Conservation (phyloP, 345 rosid species). For the Anacardium occidentale region DNA sequence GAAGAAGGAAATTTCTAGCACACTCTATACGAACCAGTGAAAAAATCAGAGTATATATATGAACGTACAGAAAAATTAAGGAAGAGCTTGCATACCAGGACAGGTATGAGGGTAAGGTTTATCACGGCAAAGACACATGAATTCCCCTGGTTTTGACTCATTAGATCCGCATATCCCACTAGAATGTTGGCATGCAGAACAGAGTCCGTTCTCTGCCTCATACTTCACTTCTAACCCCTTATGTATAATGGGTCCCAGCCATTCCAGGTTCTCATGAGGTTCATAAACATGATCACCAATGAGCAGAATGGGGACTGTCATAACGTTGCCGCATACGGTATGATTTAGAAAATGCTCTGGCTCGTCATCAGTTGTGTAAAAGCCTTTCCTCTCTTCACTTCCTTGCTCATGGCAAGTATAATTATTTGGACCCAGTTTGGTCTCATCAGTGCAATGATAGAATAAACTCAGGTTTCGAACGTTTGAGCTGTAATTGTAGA, state of each 20-base stretch:
- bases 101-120: neutral
- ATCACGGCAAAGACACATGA: conserved; percentile 4
- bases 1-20: too few species aligned
- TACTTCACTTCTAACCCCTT: conserved; percentile 30
- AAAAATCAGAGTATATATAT: too few species aligned
- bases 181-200: conserved; percentile 30
- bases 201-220: accelerated
- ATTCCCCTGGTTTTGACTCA: neutral
- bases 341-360: neutral
- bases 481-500: neutral
- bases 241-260: neutral
- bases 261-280: neutral
- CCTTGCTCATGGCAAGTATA: neutral
- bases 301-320: conserved; percentile 13
- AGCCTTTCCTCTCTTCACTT: neutral
- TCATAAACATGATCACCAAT: neutral
- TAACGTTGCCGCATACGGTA: neutral
- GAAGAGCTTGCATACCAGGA: neutral
- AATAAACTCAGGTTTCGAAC: conserved; percentile 31
- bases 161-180: neutral
- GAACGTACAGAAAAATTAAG: too few species aligned
- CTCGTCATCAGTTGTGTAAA: neutral
- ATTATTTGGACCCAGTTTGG: neutral
- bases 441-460: conserved; percentile 19
- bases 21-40: too few species aligned